Conservation (phyloP, 148 eudicot species). For the Chenopodium formosanum region DNA sequence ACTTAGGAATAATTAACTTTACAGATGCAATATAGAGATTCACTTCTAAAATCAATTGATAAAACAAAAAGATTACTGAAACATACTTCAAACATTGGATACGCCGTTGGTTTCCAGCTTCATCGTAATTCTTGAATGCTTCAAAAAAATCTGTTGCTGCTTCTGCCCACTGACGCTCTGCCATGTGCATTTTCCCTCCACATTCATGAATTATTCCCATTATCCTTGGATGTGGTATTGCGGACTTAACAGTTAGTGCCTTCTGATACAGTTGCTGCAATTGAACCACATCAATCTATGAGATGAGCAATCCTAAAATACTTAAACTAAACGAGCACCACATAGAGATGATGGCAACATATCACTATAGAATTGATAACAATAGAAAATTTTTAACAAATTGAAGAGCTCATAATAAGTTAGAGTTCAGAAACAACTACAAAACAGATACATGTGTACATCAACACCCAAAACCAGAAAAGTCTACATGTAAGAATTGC, state of each 20-base stretch:
- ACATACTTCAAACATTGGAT: slow-evolving; percentile 96
- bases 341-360: background rate
- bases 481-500: background rate
- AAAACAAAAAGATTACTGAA: slow-evolving; percentile 3
- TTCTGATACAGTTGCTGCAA: slow-evolving; percentile 90
- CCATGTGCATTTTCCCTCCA: slow-evolving; percentile 99
- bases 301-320: slow-evolving; percentile 4
- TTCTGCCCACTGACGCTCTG: slow-evolving; percentile 96
- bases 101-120: slow-evolving; percentile 92
- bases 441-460: no score
- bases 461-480: background rate
- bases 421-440: no score
- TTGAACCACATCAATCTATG: slow-evolving; percentile 18
- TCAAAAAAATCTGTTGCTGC: slow-evolving; percentile 98
- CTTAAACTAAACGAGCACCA: background rate
- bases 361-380: background rate
- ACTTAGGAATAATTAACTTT: background rate
- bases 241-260: slow-evolving; percentile 92
- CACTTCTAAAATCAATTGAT: background rate
- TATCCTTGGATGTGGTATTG: slow-evolving; percentile 97
- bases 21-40: background rate
- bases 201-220: slow-evolving; percentile 99
- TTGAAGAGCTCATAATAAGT: no score
- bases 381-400: no score
- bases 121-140: slow-evolving; percentile 98